phyloP scores from a whole-genome alignment of 2,329 filamentous ascomycete species.

The Rutstroemia sp. region DNA sequence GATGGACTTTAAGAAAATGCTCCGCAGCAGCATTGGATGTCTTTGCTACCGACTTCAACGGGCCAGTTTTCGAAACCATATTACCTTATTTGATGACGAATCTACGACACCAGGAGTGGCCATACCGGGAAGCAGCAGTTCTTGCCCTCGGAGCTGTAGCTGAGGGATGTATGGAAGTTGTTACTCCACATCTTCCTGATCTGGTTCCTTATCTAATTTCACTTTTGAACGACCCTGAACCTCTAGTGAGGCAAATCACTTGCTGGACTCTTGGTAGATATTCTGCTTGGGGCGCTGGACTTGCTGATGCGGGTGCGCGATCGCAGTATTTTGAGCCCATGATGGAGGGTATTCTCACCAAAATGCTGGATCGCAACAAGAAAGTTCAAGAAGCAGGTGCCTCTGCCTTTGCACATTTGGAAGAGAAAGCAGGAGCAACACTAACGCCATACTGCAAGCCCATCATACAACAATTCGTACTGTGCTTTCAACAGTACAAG shows the following conservation, averaged over 20 bases:
- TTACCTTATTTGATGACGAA: slow-evolving; percentile 89
- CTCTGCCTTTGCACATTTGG: slow-evolving; percentile 90
- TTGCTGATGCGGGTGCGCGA: slow-evolving; percentile 59
- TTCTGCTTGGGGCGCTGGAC: slow-evolving; percentile 80
- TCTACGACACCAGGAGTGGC: slow-evolving; percentile 83
- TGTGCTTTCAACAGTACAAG: slow-evolving; percentile 92
- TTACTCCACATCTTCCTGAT: slow-evolving; percentile 84
- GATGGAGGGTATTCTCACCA: slow-evolving; percentile 90
- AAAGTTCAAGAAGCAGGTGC: slow-evolving; percentile 95
- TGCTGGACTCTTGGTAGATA: slow-evolving; percentile 97
- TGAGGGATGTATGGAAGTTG: slow-evolving; percentile 85
- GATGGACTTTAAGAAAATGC: slow-evolving; percentile 94
- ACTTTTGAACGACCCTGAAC: slow-evolving; percentile 75
- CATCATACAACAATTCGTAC: slow-evolving; percentile 86
- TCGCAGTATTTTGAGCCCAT: slow-evolving; percentile 83
- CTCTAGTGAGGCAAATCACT: slow-evolving; percentile 91
- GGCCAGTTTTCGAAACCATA: slow-evolving; percentile 82
- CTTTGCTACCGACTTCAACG: slow-evolving; percentile 83
- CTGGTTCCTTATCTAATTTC: slow-evolving; percentile 85
- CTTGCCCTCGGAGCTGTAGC: slow-evolving; percentile 90
- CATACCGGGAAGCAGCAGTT: slow-evolving; percentile 86
- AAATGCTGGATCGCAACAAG: slow-evolving; percentile 97
- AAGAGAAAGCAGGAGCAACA: slow-evolving; percentile 80
- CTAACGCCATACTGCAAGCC: slow-evolving; percentile 81
- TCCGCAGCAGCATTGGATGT: slow-evolving; percentile 93